Percentiles rank a stretch among this genome's conserved stretches.
Conservation (phyloP, 345 rosid species). For the Populus deltoides region DNA sequence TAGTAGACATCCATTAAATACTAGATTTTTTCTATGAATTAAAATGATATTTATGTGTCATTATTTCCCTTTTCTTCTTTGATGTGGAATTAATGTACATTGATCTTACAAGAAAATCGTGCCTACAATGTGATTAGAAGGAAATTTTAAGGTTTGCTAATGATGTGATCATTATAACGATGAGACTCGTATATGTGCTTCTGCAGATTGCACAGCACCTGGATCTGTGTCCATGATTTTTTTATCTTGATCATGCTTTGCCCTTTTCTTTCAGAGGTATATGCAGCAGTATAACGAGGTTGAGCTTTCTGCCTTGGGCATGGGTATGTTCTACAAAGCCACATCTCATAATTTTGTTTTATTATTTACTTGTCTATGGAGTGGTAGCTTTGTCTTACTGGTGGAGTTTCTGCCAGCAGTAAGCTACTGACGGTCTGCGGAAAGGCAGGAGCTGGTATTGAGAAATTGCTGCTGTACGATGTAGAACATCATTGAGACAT, state of each 20-base stretch:
- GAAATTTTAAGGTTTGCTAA: neutral
- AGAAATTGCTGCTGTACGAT: neutral
- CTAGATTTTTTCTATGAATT: neutral
- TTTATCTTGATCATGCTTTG: neutral
- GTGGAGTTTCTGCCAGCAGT: neutral
- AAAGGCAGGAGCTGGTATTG: neutral
- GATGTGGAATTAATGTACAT: neutral
- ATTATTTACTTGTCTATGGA: neutral
- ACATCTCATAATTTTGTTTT: neutral
- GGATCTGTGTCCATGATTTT: too few species aligned
- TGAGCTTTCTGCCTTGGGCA: conserved; percentile 89
- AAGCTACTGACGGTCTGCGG: neutral
- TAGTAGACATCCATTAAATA: neutral
- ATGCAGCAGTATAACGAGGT: conserved; percentile 88
- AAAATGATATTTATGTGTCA: neutral
- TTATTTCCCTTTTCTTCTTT: neutral
- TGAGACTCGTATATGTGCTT: neutral
- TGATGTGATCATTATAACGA: neutral
- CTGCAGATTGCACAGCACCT: neutral
- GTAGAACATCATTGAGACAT: neutral
- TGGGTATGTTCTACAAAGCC: conserved; percentile 51
- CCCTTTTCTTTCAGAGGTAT: conserved; percentile 58
- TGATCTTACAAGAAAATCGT: neutral
- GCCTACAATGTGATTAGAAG: neutral
- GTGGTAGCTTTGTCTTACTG: neutral